phyloP scores from a whole-genome alignment of 1,139 yeast genomes.

The Insectozyma bohioensis region DNA sequence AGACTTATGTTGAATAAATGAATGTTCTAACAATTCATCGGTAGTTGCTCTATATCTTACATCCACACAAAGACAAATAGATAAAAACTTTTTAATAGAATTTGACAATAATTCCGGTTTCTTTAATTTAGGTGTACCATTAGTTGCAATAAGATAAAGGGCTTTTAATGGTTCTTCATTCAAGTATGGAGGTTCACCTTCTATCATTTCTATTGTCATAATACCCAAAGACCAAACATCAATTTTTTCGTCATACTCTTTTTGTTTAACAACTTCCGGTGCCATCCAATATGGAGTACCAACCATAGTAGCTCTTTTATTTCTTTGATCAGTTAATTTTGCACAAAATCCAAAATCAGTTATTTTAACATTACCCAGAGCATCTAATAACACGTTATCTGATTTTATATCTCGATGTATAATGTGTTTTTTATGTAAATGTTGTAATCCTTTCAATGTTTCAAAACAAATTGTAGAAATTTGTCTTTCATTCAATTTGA shows the following conservation, averaged over 20 bases:
- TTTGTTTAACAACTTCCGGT: constrained; percentile 96
- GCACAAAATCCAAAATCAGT: constrained; percentile 99
- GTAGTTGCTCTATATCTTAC: constrained; percentile 90
- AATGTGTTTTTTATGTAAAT: constrained; percentile 85
- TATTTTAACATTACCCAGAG: constrained; percentile 86
- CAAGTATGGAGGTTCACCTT: constrained; percentile 96
- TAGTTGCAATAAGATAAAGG: constrained; percentile 83
- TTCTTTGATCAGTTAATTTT: constrained; percentile 86
- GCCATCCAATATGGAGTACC: constrained; percentile 99
- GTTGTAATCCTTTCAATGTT: constrained; percentile 88
- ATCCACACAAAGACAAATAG: constrained; percentile 93
- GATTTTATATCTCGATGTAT: constrained; percentile 96
- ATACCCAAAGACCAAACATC: constrained; percentile 98
- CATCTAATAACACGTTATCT: constrained; percentile 86
- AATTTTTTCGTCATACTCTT: constrained; percentile 94
- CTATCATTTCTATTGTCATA: constrained; percentile 98
- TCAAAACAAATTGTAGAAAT: constrained; percentile 90
- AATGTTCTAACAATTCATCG: constrained; percentile 80
- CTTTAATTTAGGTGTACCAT: constrained; percentile 94
- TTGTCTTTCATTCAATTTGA: constrained; percentile 66
- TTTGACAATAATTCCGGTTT: constrained; percentile 78
- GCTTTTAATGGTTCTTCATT: constrained; percentile 80
- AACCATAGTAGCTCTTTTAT: constrained; percentile 96
- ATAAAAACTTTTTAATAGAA: constrained; percentile 81
- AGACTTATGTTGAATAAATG: constrained; percentile 69